phyloP scores from a whole-genome alignment of 2,329 filamentous ascomycete genomes.

The Aschersonia sp. region DNA sequence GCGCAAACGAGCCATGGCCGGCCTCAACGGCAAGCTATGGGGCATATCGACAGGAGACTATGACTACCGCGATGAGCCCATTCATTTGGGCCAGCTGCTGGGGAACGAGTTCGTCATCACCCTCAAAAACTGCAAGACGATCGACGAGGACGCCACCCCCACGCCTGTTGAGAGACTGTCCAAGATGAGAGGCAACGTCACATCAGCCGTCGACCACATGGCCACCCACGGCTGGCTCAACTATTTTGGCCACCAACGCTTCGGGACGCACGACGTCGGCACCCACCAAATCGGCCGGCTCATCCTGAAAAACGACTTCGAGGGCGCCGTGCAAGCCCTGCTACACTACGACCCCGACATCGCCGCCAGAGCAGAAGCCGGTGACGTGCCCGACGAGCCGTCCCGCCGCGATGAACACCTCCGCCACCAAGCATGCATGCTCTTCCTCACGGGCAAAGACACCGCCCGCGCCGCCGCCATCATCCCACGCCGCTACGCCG shows the following conservation, averaged over 20 bases:
- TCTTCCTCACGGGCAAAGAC: conserved; percentile 52
- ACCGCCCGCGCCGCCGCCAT: conserved; percentile 45
- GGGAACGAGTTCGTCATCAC: conserved; percentile 94
- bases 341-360: conserved; percentile 56
- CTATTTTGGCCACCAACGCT: conserved; percentile 95
- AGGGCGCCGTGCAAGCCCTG: conserved; percentile 66
- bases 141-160: conserved; percentile 17
- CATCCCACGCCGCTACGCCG: conserved; percentile 69
- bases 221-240: conserved; percentile 77
- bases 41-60: conserved; percentile 66
- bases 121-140: conserved; percentile 67
- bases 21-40: conserved; percentile 48
- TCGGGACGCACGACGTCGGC: conserved; percentile 74
- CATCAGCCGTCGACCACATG: conserved; percentile 51
- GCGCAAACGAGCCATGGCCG: conserved; percentile 44
- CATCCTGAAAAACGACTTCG: conserved; percentile 69
- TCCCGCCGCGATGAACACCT: conserved; percentile 62
- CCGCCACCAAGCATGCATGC: conserved; percentile 64
- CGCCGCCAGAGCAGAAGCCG: conserved; percentile 27
- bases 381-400: conserved; percentile 24
- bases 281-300: conserved; percentile 77
- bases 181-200: conserved; percentile 24
- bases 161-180: conserved; percentile 14
- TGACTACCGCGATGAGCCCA: conserved; percentile 53
- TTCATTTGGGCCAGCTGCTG: conserved; percentile 69